Base-by-base conservation (phyloP, 1,139 yeast genomes). In the Trichomonascaceae sp. region DNA sequence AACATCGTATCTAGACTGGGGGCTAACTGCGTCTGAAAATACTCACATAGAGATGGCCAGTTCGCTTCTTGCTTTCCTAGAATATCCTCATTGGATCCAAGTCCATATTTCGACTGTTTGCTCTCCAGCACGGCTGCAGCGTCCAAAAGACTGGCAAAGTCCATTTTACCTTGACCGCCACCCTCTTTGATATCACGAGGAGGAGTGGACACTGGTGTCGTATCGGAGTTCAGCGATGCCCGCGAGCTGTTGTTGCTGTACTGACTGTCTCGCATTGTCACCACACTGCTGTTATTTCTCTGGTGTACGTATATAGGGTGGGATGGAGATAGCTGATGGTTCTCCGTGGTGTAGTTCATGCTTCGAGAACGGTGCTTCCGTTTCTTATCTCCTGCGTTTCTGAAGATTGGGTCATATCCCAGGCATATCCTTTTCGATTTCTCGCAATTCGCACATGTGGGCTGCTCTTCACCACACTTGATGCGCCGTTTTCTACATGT, bases 401-500 rank as follows among this genome's bases (percentile, higher is more conserved):
- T 39, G 35, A 57, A 57, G 6, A 57, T 41, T 1, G 61, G 57
- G 41, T 51, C 81, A 50, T 77, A 77, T 3, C 84, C 85, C 9
- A 76, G 59, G 48, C 93, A 80, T 11, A 70, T 68, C 43, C 80
- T 74, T 39, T 73, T 73, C 30, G 77, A 67, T 42, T 80, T 68
- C 47, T 74, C 79, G 52, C 93, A 80, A 52, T 80, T 79, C 47
- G 62, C 65, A 50, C 92, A 80, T 34, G 68, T 65, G 1, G 89
- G 89, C 45, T 75, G 78, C 33, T 76, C 58, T 54, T 78, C 89
- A 51, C 77, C 89, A 57, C 89, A 78, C 50, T 56, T 57, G 44
- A 78, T 76, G 40, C 85, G 61, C 47, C 87, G 62, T 46, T 72
- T 71, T 29, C 87, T 62, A 50, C 89, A 78, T 0, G 87, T 78